These are phyloP conservation scores for Neoarthrinium moseri DNA, from an alignment of 2,329 filamentous ascomycete genomes.

Conservation along the genomic window DNA sequence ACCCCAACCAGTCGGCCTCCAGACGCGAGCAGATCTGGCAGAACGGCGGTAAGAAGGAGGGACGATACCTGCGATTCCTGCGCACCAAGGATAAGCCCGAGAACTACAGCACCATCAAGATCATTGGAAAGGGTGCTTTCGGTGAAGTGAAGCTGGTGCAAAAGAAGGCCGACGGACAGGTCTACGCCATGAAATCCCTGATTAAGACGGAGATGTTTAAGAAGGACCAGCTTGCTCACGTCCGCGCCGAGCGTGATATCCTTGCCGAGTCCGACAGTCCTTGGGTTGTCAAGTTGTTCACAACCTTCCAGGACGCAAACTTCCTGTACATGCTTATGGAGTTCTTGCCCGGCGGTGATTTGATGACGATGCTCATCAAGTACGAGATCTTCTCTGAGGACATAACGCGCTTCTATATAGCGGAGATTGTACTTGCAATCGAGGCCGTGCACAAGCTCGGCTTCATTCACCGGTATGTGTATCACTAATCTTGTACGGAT, in stretches of 20 bases:
- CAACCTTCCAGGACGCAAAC: conserved; percentile 93
- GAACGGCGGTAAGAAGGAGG: conserved; percentile 82
- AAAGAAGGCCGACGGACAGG: conserved; percentile 92
- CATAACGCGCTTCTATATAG: conserved; percentile 98
- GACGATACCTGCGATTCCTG: conserved; percentile 89
- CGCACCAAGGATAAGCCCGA: conserved; percentile 89
- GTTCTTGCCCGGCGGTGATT: conserved; percentile 93
- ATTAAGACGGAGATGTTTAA: conserved; percentile 99
- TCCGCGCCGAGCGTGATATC: conserved; percentile 96
- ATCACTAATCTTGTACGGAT: not conserved
- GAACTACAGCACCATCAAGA: conserved; percentile 95
- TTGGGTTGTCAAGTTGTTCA: conserved; percentile 98
- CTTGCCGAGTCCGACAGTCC: conserved; percentile 98
- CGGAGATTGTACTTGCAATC: conserved; percentile 96
- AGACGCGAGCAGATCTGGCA: conserved; percentile 84
- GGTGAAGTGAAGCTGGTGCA: conserved; percentile 97
- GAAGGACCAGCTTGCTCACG: conserved; percentile 96
- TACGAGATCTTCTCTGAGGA: conserved; percentile 99
- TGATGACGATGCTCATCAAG: conserved; percentile 99
- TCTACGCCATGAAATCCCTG: conserved; percentile 97
- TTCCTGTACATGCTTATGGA: conserved; percentile 99
- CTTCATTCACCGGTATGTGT: conserved; percentile 86
- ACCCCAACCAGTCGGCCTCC: conserved; percentile 70
- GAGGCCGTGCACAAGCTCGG: conserved; percentile 97
- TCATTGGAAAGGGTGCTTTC: conserved; percentile 98